Base-by-base conservation (phyloP, 2,329 filamentous ascomycete species). In the Fusarium virguliforme region DNA sequence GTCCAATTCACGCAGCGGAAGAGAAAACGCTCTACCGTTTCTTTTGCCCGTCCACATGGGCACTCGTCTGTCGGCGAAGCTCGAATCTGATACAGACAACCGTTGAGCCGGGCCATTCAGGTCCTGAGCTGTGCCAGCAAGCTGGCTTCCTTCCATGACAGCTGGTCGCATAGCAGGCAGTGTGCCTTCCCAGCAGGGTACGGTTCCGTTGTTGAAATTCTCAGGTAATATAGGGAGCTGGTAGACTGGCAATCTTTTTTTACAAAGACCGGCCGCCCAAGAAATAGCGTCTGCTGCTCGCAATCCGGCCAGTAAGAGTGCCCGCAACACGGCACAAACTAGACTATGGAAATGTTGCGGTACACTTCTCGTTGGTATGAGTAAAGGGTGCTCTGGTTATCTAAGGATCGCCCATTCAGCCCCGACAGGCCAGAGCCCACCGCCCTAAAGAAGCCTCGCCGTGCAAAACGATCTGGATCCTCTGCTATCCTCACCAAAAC, bases 101-200 rank as follows among this genome's bases (percentile, higher is more conserved):
- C n/a, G n/a, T n/a, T n/a, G n/a, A n/a, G n/a, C n/a, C n/a, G n/a
- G n/a, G n/a, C n/a, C n/a, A n/a, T n/a, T n/a, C n/a, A n/a, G n/a
- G n/a, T 75, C 41, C 71, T 60, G 1, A 75, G 69, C 59, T 74
- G 46, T 9, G 63, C 65, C 15, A 67, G 51, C 43, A 73, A 62
- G 18, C 61, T 72, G 12, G 69, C 66, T 40, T 75, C 70, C 32
- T 62, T 72, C 61, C 50, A 67, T 26, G 62, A 62, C 43, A 73
- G 40, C 8, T 26, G 6, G 10, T 76, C 58, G 48, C 75, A 76
- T 18, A 75, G 50, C 28, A 64, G 41, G 28, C 58, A 13, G 65
- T 73, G 50, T 72, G 61, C n/a, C n/a, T n/a, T n/a, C n/a, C n/a
- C n/a, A n/a, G n/a, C n/a, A n/a, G n/a, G n/a, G n/a, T n/a, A n/a